Evolutionary conservation across 345 rosid species (phyloP).

Genomic region (Hevea brasiliensis): DNA sequence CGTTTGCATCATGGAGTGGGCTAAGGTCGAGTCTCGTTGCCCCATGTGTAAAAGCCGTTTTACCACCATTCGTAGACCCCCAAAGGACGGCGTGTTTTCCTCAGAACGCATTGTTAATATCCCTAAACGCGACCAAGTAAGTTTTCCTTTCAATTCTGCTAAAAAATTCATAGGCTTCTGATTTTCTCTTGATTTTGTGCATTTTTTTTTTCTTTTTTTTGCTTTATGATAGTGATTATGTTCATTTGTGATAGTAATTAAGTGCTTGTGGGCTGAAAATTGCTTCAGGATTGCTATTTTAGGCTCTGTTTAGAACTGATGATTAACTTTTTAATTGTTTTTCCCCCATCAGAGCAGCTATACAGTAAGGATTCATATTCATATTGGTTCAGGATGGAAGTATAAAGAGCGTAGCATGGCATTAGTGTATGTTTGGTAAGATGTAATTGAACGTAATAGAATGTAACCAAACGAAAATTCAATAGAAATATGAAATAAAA

Average conservation of each 20-base stretch:
- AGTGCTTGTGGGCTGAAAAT: background rate
- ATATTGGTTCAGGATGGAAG: too few species aligned
- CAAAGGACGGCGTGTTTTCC: constrained; percentile 38
- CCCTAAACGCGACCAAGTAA: constrained; percentile 57
- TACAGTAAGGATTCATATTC: too few species aligned
- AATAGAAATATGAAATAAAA: too few species aligned
- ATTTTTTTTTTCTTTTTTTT: background rate
- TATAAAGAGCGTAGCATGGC: too few species aligned
- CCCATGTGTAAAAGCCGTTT: constrained; percentile 62
- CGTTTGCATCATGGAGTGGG: constrained; percentile 68
- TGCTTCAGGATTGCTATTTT: background rate
- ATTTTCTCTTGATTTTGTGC: background rate
- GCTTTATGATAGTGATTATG: background rate
- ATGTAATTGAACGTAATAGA: too few species aligned
- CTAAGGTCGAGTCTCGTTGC: constrained; percentile 58
- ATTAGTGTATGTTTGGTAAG: too few species aligned
- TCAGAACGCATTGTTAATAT: constrained; percentile 38
- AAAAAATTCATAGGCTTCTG: background rate
- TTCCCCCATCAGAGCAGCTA: too few species aligned
- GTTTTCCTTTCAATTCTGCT: background rate
- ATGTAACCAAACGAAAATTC: too few species aligned
- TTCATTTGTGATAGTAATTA: background rate
- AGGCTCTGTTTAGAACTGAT: background rate
- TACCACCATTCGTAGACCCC: constrained; percentile 42
- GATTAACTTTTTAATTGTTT: too few species aligned